These are phyloP conservation scores for Melanogaster broomeanus DNA, from an alignment of 768 basidiomycete species.

Conservation along the genomic window DNA sequence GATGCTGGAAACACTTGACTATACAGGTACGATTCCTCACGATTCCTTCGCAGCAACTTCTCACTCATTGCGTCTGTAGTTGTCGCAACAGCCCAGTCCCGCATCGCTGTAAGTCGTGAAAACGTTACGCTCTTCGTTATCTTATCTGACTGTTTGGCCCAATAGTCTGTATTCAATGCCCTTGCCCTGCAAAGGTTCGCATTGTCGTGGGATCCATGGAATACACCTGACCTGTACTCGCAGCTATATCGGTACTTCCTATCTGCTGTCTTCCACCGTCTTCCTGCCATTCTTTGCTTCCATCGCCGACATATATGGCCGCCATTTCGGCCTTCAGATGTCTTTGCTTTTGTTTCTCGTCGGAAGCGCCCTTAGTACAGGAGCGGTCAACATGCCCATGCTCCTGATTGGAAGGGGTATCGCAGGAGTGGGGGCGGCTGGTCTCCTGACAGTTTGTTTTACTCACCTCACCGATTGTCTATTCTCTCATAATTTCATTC, in stretches of 20 bases:
- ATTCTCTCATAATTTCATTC: no score
- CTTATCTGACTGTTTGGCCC: no score
- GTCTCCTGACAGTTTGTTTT: slow-evolving; percentile 24
- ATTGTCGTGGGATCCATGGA: not conserved
- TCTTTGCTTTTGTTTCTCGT: slow-evolving; percentile 39
- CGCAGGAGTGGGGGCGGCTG: slow-evolving; percentile 41
- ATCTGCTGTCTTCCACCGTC: slow-evolving; percentile 44
- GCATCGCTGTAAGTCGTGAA: slow-evolving; percentile 41
- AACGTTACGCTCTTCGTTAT: no score
- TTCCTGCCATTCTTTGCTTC: slow-evolving; percentile 45
- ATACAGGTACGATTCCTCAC: slow-evolving; percentile 38
- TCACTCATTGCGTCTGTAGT: slow-evolving; percentile 24
- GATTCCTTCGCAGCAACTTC: no score
- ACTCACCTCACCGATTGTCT: no score
- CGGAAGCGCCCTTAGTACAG: slow-evolving; percentile 44
- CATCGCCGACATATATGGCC: slow-evolving; percentile 43
- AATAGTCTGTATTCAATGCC: slow-evolving; percentile 1
- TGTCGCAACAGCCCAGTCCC: slow-evolving; percentile 45
- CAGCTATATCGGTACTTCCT: slow-evolving; percentile 44
- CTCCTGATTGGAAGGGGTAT: slow-evolving; percentile 43
- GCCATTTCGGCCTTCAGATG: slow-evolving; percentile 38
- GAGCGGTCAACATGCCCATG: slow-evolving; percentile 38
- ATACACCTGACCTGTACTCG: no score
- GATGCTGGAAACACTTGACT: slow-evolving; percentile 39
- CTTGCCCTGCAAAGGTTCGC: slow-evolving; percentile 1